These are phyloP conservation scores for Globisporangium okanoganense DNA, from an alignment of 352 stramenopile genomes.

Conservation along the genomic window DNA sequence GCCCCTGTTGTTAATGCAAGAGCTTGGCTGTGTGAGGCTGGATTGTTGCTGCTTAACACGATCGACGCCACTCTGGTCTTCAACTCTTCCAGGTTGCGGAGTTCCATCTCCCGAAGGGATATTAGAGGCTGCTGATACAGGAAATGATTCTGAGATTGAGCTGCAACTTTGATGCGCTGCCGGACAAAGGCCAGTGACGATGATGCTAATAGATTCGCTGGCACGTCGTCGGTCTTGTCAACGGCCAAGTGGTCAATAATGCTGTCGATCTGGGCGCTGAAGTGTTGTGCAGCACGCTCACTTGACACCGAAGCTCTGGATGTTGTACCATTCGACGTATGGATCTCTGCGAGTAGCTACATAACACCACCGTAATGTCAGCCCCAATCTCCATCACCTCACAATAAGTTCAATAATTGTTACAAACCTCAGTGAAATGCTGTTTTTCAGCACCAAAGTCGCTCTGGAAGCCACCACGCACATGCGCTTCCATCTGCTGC, in stretches of 20 bases:
- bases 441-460: slow-evolving; percentile 12
- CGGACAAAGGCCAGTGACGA: too few relatives aligned
- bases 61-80: slow-evolving; percentile 23
- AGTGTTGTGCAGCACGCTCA: neutral
- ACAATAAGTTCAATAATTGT: neutral
- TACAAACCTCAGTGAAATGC: slow-evolving; percentile 22
- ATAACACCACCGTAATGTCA: neutral
- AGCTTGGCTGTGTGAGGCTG: neutral
- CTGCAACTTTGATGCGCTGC: neutral
- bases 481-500: slow-evolving; percentile 8
- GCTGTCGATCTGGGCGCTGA: slow-evolving; percentile 15
- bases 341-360: slow-evolving; percentile 6
- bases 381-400: neutral
- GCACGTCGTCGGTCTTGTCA: neutral
- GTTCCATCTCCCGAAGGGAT: slow-evolving; percentile 16
- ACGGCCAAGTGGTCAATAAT: slow-evolving; percentile 12
- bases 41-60: neutral
- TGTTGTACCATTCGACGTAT: neutral
- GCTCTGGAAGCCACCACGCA: slow-evolving; percentile 1
- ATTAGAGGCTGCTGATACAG: slow-evolving; percentile 32
- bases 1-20: neutral
- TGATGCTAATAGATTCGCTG: neutral
- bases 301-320: neutral
- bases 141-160: slow-evolving; percentile 18
- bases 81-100: slow-evolving; percentile 19